Percentiles rank a stretch among this genome's conserved stretches.
phyloP scores from a whole-genome alignment of 805 yeast species.

The Wickerhamiella qilinensis region DNA sequence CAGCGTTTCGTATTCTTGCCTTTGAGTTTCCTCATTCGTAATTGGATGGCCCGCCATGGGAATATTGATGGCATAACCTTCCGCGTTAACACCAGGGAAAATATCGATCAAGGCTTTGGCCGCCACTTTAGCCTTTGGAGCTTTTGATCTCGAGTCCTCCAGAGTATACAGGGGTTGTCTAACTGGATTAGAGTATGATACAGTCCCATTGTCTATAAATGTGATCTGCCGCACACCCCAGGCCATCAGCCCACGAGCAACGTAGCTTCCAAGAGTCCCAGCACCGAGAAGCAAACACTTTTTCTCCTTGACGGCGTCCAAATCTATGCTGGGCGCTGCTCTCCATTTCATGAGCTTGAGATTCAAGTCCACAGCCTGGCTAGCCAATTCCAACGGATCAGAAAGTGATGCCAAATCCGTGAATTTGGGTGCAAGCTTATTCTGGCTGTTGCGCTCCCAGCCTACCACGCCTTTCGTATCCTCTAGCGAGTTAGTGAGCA shows the following conservation, averaged over 20 bases:
- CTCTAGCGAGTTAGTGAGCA: conserved; percentile 10
- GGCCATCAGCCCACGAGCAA: conserved; percentile 69
- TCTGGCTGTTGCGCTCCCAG: conserved; percentile 70
- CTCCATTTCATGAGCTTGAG: conserved; percentile 95
- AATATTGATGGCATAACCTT: conserved; percentile 53
- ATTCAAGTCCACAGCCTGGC: conserved; percentile 85
- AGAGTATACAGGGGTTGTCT: conserved; percentile 78
- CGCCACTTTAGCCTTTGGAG: conserved; percentile 65
- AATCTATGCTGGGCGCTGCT: conserved; percentile 63
- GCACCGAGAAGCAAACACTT: conserved; percentile 78
- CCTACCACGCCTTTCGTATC: conserved; percentile 41
- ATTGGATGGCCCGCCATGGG: conserved; percentile 96
- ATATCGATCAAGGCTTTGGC: conserved; percentile 55
- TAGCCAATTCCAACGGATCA: conserved; percentile 67
- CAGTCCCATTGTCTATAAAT: conserved; percentile 76
- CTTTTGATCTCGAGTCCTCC: conserved; percentile 65
- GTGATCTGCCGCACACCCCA: conserved; percentile 89
- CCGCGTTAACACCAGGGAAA: conserved; percentile 58
- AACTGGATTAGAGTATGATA: conserved; percentile 89
- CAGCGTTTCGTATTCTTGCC: conserved; percentile 36
- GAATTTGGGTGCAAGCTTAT: conserved; percentile 63
- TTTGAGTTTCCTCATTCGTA: conserved; percentile 35
- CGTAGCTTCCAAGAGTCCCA: conserved; percentile 90
- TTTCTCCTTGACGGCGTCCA: conserved; percentile 43
- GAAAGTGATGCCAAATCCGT: conserved; percentile 72